phyloP scores from a whole-genome alignment of 2,329 filamentous ascomycete genomes.

The Dothistroma septosporum region DNA sequence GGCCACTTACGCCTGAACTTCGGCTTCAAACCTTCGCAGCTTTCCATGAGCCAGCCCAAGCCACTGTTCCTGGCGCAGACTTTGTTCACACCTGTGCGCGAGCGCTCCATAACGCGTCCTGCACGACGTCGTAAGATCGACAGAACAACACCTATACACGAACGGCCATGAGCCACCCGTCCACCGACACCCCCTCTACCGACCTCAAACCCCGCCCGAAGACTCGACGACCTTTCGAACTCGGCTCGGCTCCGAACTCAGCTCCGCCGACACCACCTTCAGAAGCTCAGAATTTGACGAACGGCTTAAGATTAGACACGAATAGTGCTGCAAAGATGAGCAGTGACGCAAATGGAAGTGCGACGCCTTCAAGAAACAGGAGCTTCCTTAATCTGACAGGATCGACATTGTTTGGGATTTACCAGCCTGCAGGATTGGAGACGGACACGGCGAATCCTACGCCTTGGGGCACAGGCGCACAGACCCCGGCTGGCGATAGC shows the following conservation, averaged over 20 bases:
- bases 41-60: background rate
- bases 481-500: constrained; percentile 53
- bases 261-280: constrained; percentile 24
- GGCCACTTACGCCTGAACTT: background rate
- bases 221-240: constrained; percentile 67
- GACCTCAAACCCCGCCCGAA: constrained; percentile 54
- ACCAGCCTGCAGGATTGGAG: constrained; percentile 61
- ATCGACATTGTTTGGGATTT: constrained; percentile 88
- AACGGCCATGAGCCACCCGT: constrained; percentile 28
- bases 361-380: constrained; percentile 60
- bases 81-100: background rate
- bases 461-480: constrained; percentile 74
- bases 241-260: constrained; percentile 42
- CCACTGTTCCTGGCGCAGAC: background rate
- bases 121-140: constrained; percentile 2
- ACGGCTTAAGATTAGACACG: constrained; percentile 3
- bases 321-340: constrained; percentile 1
- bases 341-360: constrained; percentile 18
- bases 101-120: background rate
- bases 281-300: constrained; percentile 21
- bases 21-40: background rate
- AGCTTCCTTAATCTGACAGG: constrained; percentile 83
- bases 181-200: constrained; percentile 19
- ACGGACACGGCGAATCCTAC: constrained; percentile 50
- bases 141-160: background rate